Percentiles rank a stretch among this genome's conserved stretches.
Conservation (phyloP, 73 alveolate species). For the Tetrahymena elliotti region DNA sequence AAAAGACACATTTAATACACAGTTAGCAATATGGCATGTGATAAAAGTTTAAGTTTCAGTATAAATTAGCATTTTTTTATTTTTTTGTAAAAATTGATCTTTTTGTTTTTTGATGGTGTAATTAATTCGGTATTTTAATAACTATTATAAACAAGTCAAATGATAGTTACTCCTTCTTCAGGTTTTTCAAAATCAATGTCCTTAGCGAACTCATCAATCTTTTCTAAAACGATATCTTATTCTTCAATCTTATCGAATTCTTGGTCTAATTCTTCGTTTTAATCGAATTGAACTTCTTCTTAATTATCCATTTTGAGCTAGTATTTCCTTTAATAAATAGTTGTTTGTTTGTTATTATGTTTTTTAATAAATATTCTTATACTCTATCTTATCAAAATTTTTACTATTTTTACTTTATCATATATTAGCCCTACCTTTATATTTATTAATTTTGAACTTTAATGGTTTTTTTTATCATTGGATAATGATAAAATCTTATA, state of each 20-base stretch:
- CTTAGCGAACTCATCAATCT: conserved; percentile 17
- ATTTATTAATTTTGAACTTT: not conserved
- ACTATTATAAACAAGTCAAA: not conserved
- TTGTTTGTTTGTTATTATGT: not conserved
- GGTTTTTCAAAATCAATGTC: conserved; percentile 30
- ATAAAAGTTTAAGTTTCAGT: too few relatives aligned
- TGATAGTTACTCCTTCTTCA: not conserved
- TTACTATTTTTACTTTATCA: not conserved
- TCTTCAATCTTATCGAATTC: conserved; percentile 23
- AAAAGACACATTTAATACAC: not conserved
- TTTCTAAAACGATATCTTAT: conserved; percentile 22
- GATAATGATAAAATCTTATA: not conserved
- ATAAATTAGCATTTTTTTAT: not conserved
- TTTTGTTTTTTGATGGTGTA: too few relatives aligned
- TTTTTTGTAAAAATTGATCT: not conserved
- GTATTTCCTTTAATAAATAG: not conserved
- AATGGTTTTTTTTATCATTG: not conserved
- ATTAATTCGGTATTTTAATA: not conserved
- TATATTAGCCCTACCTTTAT: not conserved
- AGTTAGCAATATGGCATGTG: not conserved
- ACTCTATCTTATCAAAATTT: not conserved
- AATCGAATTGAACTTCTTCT: conserved; percentile 25
- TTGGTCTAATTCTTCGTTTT: conserved; percentile 29
- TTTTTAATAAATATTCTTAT: not conserved
- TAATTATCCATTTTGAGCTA: conserved; percentile 17